Percentiles rank a stretch among this genome's conserved stretches.
Evolutionary conservation across 2,329 filamentous ascomycete genomes (phyloP).

Genomic region (Exophiala mesophila): DNA sequence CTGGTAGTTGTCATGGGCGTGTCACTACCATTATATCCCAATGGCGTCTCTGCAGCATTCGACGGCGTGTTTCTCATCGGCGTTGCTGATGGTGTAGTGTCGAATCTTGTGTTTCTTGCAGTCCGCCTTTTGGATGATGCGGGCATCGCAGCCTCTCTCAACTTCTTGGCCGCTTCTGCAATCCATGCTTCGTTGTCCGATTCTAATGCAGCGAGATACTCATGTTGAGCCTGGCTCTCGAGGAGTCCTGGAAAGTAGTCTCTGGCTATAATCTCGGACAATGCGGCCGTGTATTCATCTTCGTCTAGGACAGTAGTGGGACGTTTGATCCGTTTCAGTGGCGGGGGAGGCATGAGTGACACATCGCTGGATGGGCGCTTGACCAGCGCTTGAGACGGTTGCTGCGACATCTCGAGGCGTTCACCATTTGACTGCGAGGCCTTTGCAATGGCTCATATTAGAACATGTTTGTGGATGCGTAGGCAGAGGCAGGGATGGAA

Average conservation of each 20-base stretch:
- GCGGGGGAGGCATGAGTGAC: slow-evolving; percentile 84
- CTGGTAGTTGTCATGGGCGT: slow-evolving; percentile 52
- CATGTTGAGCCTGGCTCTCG: slow-evolving; percentile 80
- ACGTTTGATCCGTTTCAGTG: slow-evolving; percentile 83
- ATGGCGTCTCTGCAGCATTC: slow-evolving; percentile 19
- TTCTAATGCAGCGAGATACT: slow-evolving; percentile 86
- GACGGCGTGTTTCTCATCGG: slow-evolving; percentile 1
- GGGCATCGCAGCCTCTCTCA: slow-evolving; percentile 78
- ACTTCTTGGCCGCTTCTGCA: slow-evolving; percentile 65
- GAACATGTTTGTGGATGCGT: no score
- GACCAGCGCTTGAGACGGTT: slow-evolving; percentile 14
- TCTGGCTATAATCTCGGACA: slow-evolving; percentile 90
- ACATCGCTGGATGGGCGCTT: slow-evolving; percentile 18
- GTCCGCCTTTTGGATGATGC: slow-evolving; percentile 42
- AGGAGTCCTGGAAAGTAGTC: slow-evolving; percentile 94
- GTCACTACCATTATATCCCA: slow-evolving; percentile 33
- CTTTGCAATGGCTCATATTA: slow-evolving; percentile 8
- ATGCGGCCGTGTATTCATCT: slow-evolving; percentile 82
- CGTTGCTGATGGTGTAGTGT: slow-evolving; percentile 15
- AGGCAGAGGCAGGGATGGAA: no score
- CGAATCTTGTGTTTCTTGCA: slow-evolving; percentile 27
- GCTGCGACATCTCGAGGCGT: slow-evolving; percentile 7
- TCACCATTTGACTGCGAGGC: no score
- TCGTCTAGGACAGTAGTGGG: slow-evolving; percentile 86
- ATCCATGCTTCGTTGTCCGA: slow-evolving; percentile 86